Evolutionary conservation across 257 asterid genomes (phyloP).

Genomic region (Rhazya stricta): DNA sequence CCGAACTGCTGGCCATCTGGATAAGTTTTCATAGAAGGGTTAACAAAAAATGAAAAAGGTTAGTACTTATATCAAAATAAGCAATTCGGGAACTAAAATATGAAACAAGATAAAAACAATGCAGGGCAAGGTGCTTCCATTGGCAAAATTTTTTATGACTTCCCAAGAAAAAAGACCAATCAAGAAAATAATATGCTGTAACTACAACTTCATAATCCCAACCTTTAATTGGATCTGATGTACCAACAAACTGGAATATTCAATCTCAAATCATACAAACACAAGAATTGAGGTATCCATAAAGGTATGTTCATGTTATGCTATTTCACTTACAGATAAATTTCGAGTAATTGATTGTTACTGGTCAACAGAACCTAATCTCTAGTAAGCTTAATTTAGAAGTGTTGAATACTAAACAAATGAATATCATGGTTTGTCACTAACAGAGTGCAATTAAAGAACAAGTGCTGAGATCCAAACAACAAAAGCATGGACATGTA

Average conservation of each 20-base stretch:
- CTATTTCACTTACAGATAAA: not conserved
- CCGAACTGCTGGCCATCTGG: slow-evolving; percentile 33
- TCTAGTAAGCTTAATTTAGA: not conserved
- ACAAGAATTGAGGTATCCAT: not conserved
- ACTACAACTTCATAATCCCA: not conserved
- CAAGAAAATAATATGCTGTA: not conserved
- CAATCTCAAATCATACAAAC: not conserved
- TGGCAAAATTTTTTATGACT: not conserved
- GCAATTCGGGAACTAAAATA: not conserved
- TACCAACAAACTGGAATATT: not conserved
- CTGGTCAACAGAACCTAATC: not conserved
- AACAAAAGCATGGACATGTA: not conserved
- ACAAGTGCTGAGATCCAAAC: not conserved
- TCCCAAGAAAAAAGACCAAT: not conserved
- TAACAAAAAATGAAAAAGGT: not conserved
- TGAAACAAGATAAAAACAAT: not conserved
- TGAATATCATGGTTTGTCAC: not conserved
- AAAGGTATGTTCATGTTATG: not conserved
- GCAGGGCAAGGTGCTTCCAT: not conserved
- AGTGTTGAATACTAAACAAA: too few relatives aligned
- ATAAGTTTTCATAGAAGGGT: not conserved
- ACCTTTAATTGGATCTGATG: not conserved
- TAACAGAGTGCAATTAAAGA: not conserved
- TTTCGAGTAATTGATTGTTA: not conserved
- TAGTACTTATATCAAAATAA: not conserved